Evolutionary conservation across 129 eudicot genomes (phyloP), one percentile per base, ranked within the genome.

Genomic region (Escallonia rubra): DNA sequence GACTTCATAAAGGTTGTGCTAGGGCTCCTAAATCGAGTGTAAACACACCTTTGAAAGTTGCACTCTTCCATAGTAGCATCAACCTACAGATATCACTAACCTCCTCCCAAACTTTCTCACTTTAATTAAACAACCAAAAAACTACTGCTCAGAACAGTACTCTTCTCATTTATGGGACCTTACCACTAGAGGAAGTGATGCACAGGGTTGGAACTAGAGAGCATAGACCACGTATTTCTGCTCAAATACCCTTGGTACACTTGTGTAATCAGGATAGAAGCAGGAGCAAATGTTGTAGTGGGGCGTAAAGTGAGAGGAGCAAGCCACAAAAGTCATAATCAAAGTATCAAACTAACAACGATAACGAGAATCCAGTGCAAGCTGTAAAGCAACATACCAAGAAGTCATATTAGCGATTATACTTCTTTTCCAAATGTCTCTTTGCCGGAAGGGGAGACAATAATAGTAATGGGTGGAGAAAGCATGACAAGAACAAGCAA

Each of bases 361-460:
- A 47, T 40, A 63, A 15, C 46, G 51, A 66, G 8, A 66, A 48
- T 34, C n/a, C 12, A 1, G 48, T n/a, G 70, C 70, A 38, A 51
- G 48, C 59, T 66, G 70, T 66, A 66, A 51, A 51, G 70, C 49
- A 41, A 66, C 50, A 51, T 52, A 7, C 23, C 16, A 12, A 12
- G 0, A 54, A 54, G 59, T 54, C 34, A 54, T 11, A 11, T 4
- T n/a, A 12, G 15, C 51, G 50, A 16, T 61, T 13, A n/a, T 41
- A n/a, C 42, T 38, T 39, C 69, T 51, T 46, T 53, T 71, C 76
- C 76, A 71, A 43, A 62, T 71, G 69, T 71, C 76, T 40, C 43
- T 51, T 15, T 57, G 43, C 62, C 47, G 0, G 10, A 10, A 71
- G 61, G 6, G 4, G 47, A 47, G 16, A 42, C 60, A 70, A 40